Evolutionary conservation across 768 basidiomycete genomes (phyloP), one percentile per base, ranked within the genome.

Genomic region (Suillus plorans): DNA sequence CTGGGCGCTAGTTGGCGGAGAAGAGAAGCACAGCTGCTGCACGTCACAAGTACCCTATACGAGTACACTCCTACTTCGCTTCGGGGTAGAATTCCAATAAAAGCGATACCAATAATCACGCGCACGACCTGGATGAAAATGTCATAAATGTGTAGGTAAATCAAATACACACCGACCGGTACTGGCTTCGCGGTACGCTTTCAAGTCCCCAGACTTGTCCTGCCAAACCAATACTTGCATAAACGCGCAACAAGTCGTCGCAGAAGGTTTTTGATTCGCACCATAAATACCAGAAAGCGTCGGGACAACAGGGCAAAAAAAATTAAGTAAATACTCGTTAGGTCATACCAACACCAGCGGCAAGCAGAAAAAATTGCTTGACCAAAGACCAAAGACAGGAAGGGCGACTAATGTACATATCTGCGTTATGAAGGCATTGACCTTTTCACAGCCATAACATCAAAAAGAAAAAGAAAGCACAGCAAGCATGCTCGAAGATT

Each of bases 341-440:
- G 52, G 52, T 55, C 53, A n/a, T 36, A 55, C 10, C 53, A 55
- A 55, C 20, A 34, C 20, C 20, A 55, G 25, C 58, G 41, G 41
- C 41, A 59, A 59, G 58, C 53, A 59, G 58, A 28, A 59, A 58
- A 16, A 42, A 42, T 42, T 42, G 58, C 58, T 59, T 59, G 25
- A 59, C 58, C 41, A 28, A 59, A 10, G 25, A 44, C 25, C 41
- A 44, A 59, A 42, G 58, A 59, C 42, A 58, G 57, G 22, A 22
- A 42, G 42, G 39, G 12, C 41, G 20, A 59, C 58, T 59, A 59
- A 59, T 59, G 18, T 59, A 59, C 58, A 59, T 59, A 31, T 59
- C 41, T 31, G 58, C 58, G 12, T 42, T 41, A 25, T 59, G 39
- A 59, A 59, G 41, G 18, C 57, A 25, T 20, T 28, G 18, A 28